phyloP scores from a whole-genome alignment of 352 stramenopile species.

The Globisporangium apiculatum region DNA sequence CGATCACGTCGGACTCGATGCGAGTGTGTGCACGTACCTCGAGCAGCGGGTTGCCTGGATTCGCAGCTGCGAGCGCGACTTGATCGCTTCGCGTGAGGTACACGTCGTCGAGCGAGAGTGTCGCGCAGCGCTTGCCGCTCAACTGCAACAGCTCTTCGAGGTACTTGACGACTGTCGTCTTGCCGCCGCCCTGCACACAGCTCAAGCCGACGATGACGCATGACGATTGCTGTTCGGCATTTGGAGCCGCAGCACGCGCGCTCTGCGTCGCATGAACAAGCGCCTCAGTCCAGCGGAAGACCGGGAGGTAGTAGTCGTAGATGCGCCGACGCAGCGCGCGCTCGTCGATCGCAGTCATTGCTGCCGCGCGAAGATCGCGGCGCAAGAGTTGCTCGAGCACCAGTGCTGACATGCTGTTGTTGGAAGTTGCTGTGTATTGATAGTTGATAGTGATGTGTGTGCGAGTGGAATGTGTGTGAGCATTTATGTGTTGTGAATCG shows the following conservation, averaged over 20 bases:
- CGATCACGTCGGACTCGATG: too few species aligned
- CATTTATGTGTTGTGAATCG: too few species aligned
- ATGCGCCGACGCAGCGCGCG: conserved; percentile 38
- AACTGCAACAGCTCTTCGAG: conserved; percentile 52
- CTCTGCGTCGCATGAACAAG: conserved; percentile 30
- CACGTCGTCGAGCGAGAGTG: conserved; percentile 81
- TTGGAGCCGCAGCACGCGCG: neutral
- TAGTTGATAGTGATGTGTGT: conserved; percentile 12
- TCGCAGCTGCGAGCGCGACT: conserved; percentile 44
- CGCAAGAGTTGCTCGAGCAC: conserved; percentile 43
- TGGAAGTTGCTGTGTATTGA: conserved; percentile 25
- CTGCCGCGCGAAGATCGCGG: conserved; percentile 21
- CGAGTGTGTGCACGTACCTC: conserved; percentile 31
- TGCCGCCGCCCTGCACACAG: conserved; percentile 79
- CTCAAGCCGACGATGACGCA: conserved; percentile 76
- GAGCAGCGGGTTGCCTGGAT: conserved; percentile 64
- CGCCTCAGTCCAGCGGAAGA: conserved; percentile 66
- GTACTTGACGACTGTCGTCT: conserved; percentile 74
- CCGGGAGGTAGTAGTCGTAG: conserved; percentile 69
- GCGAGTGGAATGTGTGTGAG: neutral
- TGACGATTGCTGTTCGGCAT: conserved; percentile 7
- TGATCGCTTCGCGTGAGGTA: conserved; percentile 69
- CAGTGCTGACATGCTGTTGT: too few species aligned
- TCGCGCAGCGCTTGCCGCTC: conserved; percentile 53
- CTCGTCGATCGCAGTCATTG: conserved; percentile 26